These are phyloP conservation scores for Hansenula sp. DNA, from an alignment of 1,139 yeast genomes.

Conservation along the genomic window DNA sequence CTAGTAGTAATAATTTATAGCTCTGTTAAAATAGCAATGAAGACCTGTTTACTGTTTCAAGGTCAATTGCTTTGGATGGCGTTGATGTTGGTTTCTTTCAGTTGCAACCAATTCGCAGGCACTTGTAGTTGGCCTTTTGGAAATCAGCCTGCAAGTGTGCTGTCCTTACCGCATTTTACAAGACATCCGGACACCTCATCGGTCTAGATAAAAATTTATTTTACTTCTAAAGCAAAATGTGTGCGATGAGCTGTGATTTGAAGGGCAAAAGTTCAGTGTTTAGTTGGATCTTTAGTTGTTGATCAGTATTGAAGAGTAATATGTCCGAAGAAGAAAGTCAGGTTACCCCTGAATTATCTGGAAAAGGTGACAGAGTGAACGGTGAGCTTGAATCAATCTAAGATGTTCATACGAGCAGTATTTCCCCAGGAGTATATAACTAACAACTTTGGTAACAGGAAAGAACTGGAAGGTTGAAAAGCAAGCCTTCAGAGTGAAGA, in stretches of 20 bases:
- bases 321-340: neutral
- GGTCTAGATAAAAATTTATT: neutral
- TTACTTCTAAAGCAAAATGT: neutral
- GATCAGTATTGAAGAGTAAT: neutral
- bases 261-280: too few relatives aligned
- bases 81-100: too few relatives aligned
- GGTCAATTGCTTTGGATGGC: too few relatives aligned
- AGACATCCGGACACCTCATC: slow-evolving; percentile 6
- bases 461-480: slow-evolving; percentile 56
- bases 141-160: neutral
- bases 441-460: slow-evolving; percentile 24
- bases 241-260: neutral
- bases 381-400: slow-evolving; percentile 10
- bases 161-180: neutral
- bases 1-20: too few relatives aligned
- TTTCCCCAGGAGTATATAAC: neutral
- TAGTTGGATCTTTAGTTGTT: too few relatives aligned
- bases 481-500: slow-evolving; percentile 37
- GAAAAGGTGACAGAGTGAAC: slow-evolving; percentile 21
- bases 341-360: neutral
- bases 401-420: neutral
- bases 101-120: too few relatives aligned
- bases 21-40: too few relatives aligned
- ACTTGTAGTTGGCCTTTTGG: neutral
- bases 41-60: too few relatives aligned